Evolutionary conservation across 768 basidiomycete species (phyloP), one percentile per base, ranked within the genome.

Genomic region (Pisolithus sp.): DNA sequence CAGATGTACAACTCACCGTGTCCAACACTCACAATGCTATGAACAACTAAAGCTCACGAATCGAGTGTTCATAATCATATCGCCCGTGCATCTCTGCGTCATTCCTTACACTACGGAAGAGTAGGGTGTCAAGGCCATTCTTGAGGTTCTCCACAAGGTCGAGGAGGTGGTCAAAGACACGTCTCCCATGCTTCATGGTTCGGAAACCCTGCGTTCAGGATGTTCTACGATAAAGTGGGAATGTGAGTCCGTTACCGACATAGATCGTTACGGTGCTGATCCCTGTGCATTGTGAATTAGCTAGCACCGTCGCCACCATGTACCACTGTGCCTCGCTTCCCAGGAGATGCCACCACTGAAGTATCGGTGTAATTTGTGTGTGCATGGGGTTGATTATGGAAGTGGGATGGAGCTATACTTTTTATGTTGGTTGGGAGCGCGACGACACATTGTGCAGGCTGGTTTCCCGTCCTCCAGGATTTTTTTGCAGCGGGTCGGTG

Each of bases 321-420:
- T 57, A 67, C 67, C 21, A 61, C 62, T 0, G 68, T 93, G 9
- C 79, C 83, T 0, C 73, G 74, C 6, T 65, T 93, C 2, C 80
- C 85, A 0, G 45, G 61, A 2, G 81, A 80, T 4, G 78, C 83
- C 1, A 75, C 82, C 4, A 62, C 73, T 5, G 95, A 97, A 63
- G 68, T 96, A 4, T 79, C 83, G 2, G 76, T 73, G 0, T 99
- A 98, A 65, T 87, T 98, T 62, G 71, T 75, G 34, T 89, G 94
- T 63, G 71, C 85, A 17, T 98, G 94, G 94, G 96, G 96, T 99
- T 49, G 96, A 99, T 69, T 99, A 99, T 68, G 96, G 96, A n/a
- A 96, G 93, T 60, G 96, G 96, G 13, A 98, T 98, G 95, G 96
- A 99, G 64, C 76, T 98, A 41, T 95, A 97, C 68, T 99, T 97